Evolutionary conservation across 331 rosid genomes (phyloP).

Genomic region (Spiraea crenata): DNA sequence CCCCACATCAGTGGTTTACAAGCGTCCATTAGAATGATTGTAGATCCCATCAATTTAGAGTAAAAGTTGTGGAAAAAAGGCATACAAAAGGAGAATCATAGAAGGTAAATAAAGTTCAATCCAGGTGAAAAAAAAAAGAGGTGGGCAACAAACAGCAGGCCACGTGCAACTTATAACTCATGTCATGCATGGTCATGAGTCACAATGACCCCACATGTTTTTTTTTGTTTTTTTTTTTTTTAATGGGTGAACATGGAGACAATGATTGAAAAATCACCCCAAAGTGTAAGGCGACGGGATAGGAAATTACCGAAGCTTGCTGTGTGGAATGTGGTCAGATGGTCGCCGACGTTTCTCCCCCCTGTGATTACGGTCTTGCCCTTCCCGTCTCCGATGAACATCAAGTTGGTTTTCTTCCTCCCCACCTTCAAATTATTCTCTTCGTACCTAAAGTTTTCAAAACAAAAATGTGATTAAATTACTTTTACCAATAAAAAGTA

Average conservation of each 20-base stretch:
- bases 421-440: conserved; percentile 83
- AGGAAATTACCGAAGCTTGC: conserved; percentile 73
- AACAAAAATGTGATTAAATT: background rate
- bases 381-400: conserved; percentile 91
- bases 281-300: background rate
- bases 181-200: conserved; percentile 1
- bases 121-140: no score
- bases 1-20: no score
- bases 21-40: no score
- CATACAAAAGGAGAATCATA: no score
- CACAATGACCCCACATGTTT: background rate
- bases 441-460: conserved; percentile 51
- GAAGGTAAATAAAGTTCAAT: no score
- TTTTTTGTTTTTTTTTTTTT: no score
- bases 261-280: background rate
- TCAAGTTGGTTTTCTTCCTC: conserved; percentile 70
- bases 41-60: no score
- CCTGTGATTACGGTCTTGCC: conserved; percentile 77
- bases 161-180: conserved; percentile 36
- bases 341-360: conserved; percentile 28
- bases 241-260: background rate
- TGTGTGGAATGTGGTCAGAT: conserved; percentile 78
- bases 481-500: background rate
- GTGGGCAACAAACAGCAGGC: conserved; percentile 10
- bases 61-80: no score